Evolutionary conservation across 2,329 filamentous ascomycete species (phyloP).

Genomic region (Trichoderma breve): DNA sequence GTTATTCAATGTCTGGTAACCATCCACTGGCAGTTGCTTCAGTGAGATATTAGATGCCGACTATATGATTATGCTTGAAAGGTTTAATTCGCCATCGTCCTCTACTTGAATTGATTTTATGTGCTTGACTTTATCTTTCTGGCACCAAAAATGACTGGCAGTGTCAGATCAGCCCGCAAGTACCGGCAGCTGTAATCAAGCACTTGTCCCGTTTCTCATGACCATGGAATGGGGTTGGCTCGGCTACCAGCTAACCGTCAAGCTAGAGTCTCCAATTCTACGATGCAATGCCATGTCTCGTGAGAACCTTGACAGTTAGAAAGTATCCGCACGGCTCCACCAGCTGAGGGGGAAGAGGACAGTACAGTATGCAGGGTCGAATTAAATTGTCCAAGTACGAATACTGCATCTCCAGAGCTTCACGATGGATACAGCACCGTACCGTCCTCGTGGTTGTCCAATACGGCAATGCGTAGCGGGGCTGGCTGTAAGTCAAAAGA

Average conservation of each 20-base stretch:
- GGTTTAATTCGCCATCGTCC: too few relatives aligned
- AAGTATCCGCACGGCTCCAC: background rate
- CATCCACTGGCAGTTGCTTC: too few relatives aligned
- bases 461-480: background rate
- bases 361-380: background rate
- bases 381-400: background rate
- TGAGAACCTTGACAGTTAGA: background rate
- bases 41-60: background rate
- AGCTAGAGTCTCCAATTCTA: background rate
- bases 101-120: background rate
- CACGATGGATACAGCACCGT: background rate
- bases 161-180: background rate
- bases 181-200: background rate
- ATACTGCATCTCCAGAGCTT: background rate
- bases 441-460: background rate
- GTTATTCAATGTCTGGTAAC: background rate
- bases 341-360: background rate
- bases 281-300: background rate
- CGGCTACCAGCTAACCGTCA: background rate
- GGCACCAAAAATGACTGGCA: background rate
- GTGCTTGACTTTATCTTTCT: background rate
- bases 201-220: background rate
- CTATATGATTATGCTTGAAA: background rate
- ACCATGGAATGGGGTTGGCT: background rate
- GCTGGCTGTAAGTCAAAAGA: background rate